Evolutionary conservation across 1,284 basidiomycete species (phyloP), one percentile per base, ranked within the genome.

Genomic region (Rhodotorula sp.): DNA sequence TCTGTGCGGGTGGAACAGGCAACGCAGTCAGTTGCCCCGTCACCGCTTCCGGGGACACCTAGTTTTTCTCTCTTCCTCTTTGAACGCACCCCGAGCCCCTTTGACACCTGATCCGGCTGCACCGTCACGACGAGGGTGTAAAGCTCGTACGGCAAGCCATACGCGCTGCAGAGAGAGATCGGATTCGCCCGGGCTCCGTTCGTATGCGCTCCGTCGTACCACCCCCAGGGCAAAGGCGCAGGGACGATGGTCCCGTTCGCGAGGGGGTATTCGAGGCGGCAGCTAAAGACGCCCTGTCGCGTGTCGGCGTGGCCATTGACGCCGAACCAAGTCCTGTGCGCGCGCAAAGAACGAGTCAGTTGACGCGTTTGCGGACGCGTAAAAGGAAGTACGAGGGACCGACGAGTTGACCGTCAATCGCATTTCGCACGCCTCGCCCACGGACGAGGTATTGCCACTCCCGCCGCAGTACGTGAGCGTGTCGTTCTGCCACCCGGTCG

Each of bases 41-140:
- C 37, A 37, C 10, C 10, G 12, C 12, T 12, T 37, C 37, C 37
- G 37, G 7, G 8, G 37, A 37, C 37, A 12, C n/a, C n/a, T n/a
- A n/a, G n/a, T n/a, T n/a, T n/a, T n/a, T n/a, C n/a, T n/a, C n/a
- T n/a, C n/a, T n/a, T n/a, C n/a, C n/a, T n/a, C n/a, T n/a, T n/a
- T n/a, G 17, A 22, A 22, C 14, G 8, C 20, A 67, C 60, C 0
- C 60, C 66, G 3, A 67, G 30, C 0, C 66, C 66, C 10, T 26
- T 29, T 0, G 20, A 15, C 5, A 67, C 66, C 37, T 67, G 60
- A 4, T 58, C 55, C 12, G 55, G 42, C 66, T 62, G 60, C 5
- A 67, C 60, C 12, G n/a, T 55, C 14, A 67, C 46, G 4, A 67
- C 60, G 17, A 67, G 44, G 1, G 60, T 58, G 54, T 67, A 55